Evolutionary conservation across 768 basidiomycete species (phyloP), one percentile per base, ranked within the genome.

Genomic region (Phaffia australis): DNA sequence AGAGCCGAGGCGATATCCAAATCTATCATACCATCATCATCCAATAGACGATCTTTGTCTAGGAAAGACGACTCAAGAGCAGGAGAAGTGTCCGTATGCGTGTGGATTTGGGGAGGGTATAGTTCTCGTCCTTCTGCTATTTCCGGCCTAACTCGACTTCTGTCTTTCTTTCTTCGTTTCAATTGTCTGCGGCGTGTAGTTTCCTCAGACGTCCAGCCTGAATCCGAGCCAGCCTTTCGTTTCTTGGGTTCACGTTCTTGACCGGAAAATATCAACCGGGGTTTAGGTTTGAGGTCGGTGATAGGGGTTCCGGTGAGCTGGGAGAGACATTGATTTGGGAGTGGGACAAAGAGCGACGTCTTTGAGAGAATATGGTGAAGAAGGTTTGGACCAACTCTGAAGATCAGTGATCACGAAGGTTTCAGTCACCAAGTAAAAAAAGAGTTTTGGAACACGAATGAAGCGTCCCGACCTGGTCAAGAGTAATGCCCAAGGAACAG

Each of bases 271-370:
- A 5, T 18, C 3, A 27, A 27, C 27, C 25, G 1, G 52, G 35
- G 51, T 5, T 57, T 18, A 69, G 77, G 70, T 18, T 75, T 77
- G 0, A 78, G 70, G 48, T 81, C 79, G 29, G 84, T 77, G 27
- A 94, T 74, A 0, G 87, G 85, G 47, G 79, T 79, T 4, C 93
- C 93, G 0, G 85, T 83, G 65, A 95, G 74, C 75, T 98, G 93
- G 69, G 87, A 87, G 48, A 86, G 81, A 72, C 89, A 93, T 23
- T 83, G 84, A 72, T 95, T 94, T 0, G 87, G 87, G 25, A 95
- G 76, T 1, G 86, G 79, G 19, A 87, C 72, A 74, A 91, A 97
- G 21, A 93, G 69, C 14, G 84, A 86, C 0, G 85, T 85, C 64
- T 85, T 81, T 2, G 84, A 80, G 21, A 98, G 81, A 14, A 98